phyloP scores from a whole-genome alignment of 257 asterid species.

The Primulina tabacum region DNA sequence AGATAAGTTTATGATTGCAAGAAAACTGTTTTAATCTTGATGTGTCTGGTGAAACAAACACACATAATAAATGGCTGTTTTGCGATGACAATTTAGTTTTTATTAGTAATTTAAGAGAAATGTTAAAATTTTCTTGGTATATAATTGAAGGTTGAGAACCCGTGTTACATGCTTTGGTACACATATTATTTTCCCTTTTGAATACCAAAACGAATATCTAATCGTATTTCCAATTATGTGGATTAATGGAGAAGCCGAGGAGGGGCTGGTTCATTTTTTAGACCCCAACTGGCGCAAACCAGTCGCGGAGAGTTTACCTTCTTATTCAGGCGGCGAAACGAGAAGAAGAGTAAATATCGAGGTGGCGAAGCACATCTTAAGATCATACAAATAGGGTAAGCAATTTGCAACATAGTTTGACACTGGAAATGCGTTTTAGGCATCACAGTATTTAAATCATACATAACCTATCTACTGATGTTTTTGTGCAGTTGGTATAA shows the following conservation, averaged over 20 bases:
- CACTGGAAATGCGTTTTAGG: too few species aligned
- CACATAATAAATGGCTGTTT: background rate
- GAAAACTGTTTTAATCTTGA: background rate
- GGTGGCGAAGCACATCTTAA: too few species aligned
- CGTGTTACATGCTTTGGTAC: background rate
- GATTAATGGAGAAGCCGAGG: background rate
- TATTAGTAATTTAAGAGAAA: too few species aligned
- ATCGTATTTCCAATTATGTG: background rate
- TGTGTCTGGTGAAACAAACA: constrained; percentile 24
- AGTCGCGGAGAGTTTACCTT: background rate
- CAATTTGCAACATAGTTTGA: too few species aligned
- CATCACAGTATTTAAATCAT: too few species aligned
- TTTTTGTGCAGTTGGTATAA: too few species aligned
- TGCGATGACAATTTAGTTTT: background rate
- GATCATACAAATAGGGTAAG: too few species aligned
- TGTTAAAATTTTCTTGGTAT: background rate
- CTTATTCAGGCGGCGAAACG: background rate
- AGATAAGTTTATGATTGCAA: background rate
- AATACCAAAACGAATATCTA: background rate
- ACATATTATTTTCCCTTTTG: background rate
- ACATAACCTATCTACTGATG: too few species aligned
- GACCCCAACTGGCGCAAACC: background rate
- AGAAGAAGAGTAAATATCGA: too few species aligned
- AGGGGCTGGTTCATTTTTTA: background rate
- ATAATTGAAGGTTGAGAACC: background rate